Evolutionary conservation across 768 basidiomycete species (phyloP), one percentile per base, ranked within the genome.

Genomic region (Symmetrospora coprosmae): DNA sequence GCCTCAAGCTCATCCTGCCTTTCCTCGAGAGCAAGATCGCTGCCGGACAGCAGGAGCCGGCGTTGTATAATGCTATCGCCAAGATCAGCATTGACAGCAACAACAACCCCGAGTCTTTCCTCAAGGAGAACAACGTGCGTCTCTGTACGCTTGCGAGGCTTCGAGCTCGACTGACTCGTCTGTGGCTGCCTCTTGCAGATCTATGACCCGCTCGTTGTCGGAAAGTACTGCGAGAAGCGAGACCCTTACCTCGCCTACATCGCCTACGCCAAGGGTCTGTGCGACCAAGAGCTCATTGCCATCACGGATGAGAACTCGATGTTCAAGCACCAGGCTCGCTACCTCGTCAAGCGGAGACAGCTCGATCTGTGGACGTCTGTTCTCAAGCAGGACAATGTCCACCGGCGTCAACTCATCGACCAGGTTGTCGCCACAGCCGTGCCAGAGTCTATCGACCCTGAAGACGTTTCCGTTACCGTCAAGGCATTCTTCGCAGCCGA

Each of bases 1-100:
- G 94, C 40, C 77, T 97, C 66, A 99, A 99, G 77, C 76, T 99
- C 66, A 94, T 99, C 70, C 78, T 97, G 11, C 94, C 94, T 1
- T 99, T 90, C 90, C 80, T 99, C 17, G 91, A 97, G 73, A 81
- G 85, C 64, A 84, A 87, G 50, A 87, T 97, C 41, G 84, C 89
- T 68, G 80, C 81, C n/a, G 94, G 94, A 27, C 86, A 84, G 69
- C 89, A 91, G 73, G 94, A 99, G 66, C 78, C 88, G 17, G 82
- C 91, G 0, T 78, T 99, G 37, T 96, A 84, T 82, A 99, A 99
- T 69, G 94, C 94, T 23, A 78, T 97, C 64, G 94, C 94, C 55
- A 99, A 99, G 78, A 97, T 99, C 70, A 84, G 87, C 69, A 96
- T 99, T 66, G 94, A 99, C 75, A 90, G 87, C 70, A 99, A 99